phyloP scores from a whole-genome alignment of 495 filamentous ascomycete genomes.

The Penicillium soppii region DNA sequence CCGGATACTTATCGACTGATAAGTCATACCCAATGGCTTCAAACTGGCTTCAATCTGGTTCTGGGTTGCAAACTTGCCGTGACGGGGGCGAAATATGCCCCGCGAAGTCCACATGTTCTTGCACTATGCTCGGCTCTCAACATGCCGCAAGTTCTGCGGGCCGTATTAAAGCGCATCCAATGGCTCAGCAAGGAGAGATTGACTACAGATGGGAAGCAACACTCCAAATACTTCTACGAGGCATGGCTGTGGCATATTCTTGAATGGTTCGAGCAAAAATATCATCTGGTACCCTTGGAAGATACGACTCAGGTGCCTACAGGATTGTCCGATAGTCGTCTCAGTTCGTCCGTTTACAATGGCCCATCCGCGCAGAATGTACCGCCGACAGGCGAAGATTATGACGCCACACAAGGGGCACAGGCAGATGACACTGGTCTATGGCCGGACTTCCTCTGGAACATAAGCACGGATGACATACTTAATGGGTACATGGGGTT shows the following conservation, averaged over 20 bases:
- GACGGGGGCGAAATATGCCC: background rate
- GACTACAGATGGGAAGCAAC: background rate
- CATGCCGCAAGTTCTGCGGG: background rate
- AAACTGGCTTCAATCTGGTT: constrained; percentile 4
- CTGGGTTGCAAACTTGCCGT: constrained; percentile 3
- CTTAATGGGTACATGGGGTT: background rate
- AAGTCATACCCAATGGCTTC: constrained; percentile 13
- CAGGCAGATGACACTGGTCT: background rate
- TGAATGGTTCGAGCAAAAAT: constrained; percentile 4
- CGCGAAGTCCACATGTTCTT: background rate
- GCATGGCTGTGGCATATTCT: background rate
- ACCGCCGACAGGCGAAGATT: background rate
- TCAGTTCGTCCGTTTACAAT: background rate
- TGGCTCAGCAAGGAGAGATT: background rate
- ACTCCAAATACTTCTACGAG: constrained; percentile 3
- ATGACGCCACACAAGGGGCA: background rate
- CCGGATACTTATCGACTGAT: constrained; percentile 5
- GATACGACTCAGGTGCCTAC: background rate
- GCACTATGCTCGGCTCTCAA: constrained; percentile 7
- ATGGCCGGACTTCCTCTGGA: constrained; percentile 1
- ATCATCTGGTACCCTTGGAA: background rate
- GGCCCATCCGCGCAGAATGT: background rate
- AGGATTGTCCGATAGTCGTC: background rate
- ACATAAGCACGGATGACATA: constrained; percentile 3
- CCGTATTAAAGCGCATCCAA: background rate